Evolutionary conservation across 352 stramenopile genomes (phyloP).

Genomic region (Pythium dissotocum): DNA sequence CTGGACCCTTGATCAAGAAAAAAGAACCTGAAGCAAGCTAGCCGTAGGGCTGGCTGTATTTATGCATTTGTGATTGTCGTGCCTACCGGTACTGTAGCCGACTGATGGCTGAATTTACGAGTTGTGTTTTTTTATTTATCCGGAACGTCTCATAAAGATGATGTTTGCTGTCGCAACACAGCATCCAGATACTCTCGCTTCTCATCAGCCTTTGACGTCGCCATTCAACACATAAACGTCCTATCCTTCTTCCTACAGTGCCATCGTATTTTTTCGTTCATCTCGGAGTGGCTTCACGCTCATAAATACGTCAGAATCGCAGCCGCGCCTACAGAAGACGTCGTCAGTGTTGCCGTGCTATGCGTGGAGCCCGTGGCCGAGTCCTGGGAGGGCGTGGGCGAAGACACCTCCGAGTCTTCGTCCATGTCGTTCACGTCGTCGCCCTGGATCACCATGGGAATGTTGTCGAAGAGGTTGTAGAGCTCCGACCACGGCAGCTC

Average conservation of each 20-base stretch:
- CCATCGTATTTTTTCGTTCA: constrained; percentile 3
- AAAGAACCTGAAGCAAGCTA: not conserved
- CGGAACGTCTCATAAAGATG: not conserved
- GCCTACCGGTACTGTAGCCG: not conserved
- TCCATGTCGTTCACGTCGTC: constrained; percentile 61
- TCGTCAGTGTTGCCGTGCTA: constrained; percentile 21
- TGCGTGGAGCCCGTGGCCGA: constrained; percentile 9
- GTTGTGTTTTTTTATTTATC: not conserved
- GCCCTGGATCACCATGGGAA: constrained; percentile 43
- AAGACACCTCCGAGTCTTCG: constrained; percentile 25
- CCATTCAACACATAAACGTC: not conserved
- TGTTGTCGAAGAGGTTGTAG: constrained; percentile 76
- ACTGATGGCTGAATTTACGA: not conserved
- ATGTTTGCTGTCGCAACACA: no score
- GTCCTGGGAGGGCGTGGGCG: constrained; percentile 35
- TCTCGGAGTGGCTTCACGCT: constrained; percentile 17
- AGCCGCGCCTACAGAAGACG: constrained; percentile 22
- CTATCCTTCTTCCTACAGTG: not conserved
- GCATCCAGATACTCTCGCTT: not conserved
- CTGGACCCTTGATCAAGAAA: constrained; percentile 35
- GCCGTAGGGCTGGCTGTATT: not conserved
- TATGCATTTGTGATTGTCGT: not conserved
- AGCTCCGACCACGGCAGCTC: constrained; percentile 82
- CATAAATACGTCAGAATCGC: constrained; percentile 73
- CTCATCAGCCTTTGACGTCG: not conserved